Evolutionary conservation across 129 eudicot species (phyloP).

Genomic region (Calendula officinalis): DNA sequence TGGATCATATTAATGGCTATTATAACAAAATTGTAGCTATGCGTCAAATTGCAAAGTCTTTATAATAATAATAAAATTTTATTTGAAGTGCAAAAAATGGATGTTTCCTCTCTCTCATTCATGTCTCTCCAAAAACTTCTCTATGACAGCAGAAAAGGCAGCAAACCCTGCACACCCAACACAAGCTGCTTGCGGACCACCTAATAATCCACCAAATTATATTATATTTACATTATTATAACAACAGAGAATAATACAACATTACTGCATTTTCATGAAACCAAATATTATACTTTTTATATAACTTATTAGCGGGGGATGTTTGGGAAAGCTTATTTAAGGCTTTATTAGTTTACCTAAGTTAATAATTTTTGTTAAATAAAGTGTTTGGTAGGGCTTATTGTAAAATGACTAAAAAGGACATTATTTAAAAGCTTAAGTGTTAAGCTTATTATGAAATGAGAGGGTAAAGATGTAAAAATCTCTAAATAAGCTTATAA

Average conservation of each 20-base stretch:
- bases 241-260: background rate
- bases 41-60: slow-evolving; percentile 14
- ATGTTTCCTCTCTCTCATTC: slow-evolving; percentile 26
- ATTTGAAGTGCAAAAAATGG: slow-evolving; percentile 27
- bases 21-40: slow-evolving; percentile 14
- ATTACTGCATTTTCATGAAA: background rate
- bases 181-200: slow-evolving; percentile 90
- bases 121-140: slow-evolving; percentile 82
- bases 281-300: background rate
- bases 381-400: no score
- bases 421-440: no score
- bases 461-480: no score
- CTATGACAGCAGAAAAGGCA: slow-evolving; percentile 86
- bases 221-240: background rate
- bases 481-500: no score
- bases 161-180: slow-evolving; percentile 93
- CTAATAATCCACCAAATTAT: slow-evolving; percentile 14
- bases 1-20: slow-evolving; percentile 6
- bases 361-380: no score
- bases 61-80: slow-evolving; percentile 10
- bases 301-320: background rate
- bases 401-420: no score
- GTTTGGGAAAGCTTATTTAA: no score
- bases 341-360: no score
- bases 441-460: no score